Evolutionary conservation across 192 early-diverging fungal genomes (phyloP).

Genomic region (Backusella liffmaniae): DNA sequence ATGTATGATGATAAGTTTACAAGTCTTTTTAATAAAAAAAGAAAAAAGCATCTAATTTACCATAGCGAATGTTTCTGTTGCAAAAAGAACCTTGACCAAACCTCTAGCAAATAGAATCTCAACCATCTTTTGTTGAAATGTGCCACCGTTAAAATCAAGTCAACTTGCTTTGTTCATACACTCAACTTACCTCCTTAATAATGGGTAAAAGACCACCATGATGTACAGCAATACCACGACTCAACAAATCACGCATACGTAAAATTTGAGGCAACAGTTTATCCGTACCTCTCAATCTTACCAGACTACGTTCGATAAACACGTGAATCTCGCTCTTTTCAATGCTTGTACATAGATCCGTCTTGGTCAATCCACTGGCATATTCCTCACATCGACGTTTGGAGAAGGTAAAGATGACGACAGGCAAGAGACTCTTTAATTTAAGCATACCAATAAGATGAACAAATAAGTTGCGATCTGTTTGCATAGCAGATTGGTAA

Average conservation of each 20-base stretch:
- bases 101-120: constrained; percentile 93
- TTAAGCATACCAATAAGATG: constrained; percentile 76
- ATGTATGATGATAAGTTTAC: background rate
- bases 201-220: constrained; percentile 96
- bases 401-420: constrained; percentile 93
- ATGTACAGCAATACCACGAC: constrained; percentile 95
- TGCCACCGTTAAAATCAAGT: background rate
- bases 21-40: too few species aligned
- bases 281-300: constrained; percentile 82
- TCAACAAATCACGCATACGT: constrained; percentile 79
- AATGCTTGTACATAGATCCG: constrained; percentile 74
- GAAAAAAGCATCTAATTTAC: constrained; percentile 19
- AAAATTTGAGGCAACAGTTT: constrained; percentile 86
- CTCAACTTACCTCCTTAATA: constrained; percentile 77
- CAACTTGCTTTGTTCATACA: background rate
- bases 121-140: constrained; percentile 62
- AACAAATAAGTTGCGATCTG: constrained; percentile 79
- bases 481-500: constrained; percentile 31
- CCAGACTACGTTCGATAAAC: constrained; percentile 81
- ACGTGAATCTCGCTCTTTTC: constrained; percentile 87
- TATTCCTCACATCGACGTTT: constrained; percentile 95
- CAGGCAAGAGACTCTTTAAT: constrained; percentile 77
- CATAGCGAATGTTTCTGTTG: constrained; percentile 99
- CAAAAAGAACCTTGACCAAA: constrained; percentile 91
- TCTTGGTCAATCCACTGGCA: constrained; percentile 69